Conservation (phyloP, 2,329 filamentous ascomycete genomes). For the Hymenoscyphus repandus region DNA sequence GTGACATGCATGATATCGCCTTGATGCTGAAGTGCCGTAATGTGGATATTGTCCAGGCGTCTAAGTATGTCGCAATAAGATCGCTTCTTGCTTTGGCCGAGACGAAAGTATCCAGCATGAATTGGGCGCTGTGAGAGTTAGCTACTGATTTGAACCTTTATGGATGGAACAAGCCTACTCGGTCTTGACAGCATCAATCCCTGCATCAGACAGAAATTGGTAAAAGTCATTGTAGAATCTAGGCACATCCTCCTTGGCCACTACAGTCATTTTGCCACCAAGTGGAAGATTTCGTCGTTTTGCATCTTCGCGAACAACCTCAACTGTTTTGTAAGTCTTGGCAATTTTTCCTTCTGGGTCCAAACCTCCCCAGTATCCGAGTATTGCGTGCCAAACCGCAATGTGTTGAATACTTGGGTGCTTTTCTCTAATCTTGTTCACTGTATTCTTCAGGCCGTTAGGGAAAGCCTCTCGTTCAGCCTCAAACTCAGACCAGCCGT, state of each 20-base stretch:
- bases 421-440: conserved; percentile 61
- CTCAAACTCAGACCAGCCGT: conserved; percentile 78
- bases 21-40: conserved; percentile 73
- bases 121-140: conserved; percentile 54
- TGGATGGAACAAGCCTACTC: conserved; percentile 43
- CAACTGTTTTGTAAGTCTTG: conserved; percentile 69
- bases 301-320: conserved; percentile 46
- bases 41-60: conserved; percentile 76
- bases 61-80: conserved; percentile 72
- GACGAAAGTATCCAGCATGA: conserved; percentile 73
- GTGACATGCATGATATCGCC: conserved; percentile 92
- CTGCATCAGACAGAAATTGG: conserved; percentile 64
- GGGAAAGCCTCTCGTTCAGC: conserved; percentile 78
- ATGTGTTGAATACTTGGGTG: conserved; percentile 75
- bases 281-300: conserved; percentile 43
- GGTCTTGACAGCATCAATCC: conserved; percentile 85
- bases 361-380: conserved; percentile 88
- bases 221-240: conserved; percentile 92
- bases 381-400: conserved; percentile 88
- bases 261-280: conserved; percentile 63
- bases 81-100: conserved; percentile 64
- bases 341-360: conserved; percentile 69
- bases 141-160: conserved; percentile 2
- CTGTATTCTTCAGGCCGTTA: conserved; percentile 65
- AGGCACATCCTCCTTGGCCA: conserved; percentile 68